A percentile compares a stretch with the other conserved stretches of the same genome.
Conservation (phyloP, 495 filamentous ascomycete genomes). For the Pseudevernia furfuracea region DNA sequence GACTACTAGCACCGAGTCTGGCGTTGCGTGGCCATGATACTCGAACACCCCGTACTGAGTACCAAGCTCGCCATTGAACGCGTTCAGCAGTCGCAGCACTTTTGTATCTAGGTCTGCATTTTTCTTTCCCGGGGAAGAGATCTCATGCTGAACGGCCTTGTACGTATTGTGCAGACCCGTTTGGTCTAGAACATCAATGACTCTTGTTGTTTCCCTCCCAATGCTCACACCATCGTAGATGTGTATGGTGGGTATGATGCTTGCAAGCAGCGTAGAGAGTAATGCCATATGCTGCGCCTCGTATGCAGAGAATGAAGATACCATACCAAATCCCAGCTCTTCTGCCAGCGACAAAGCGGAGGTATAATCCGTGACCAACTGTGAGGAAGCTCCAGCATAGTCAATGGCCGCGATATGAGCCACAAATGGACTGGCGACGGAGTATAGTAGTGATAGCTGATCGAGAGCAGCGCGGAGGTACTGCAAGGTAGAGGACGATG, state of each 20-base stretch:
- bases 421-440: conserved; percentile 82
- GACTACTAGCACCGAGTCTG: conserved; percentile 76
- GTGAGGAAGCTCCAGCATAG: conserved; percentile 57
- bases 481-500: conserved; percentile 70
- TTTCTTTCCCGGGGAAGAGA: conserved; percentile 55
- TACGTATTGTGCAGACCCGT: conserved; percentile 62
- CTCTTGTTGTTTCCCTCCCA: conserved; percentile 73
- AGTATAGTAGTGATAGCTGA: conserved; percentile 82
- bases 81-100: conserved; percentile 62
- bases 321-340: conserved; percentile 78
- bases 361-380: conserved; percentile 80
- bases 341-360: conserved; percentile 76
- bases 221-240: conserved; percentile 87
- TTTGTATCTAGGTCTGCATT: conserved; percentile 67
- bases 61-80: conserved; percentile 87
- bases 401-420: conserved; percentile 92
- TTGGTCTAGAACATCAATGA: conserved; percentile 78
- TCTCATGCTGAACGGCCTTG: conserved; percentile 53
- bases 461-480: conserved; percentile 78
- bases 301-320: conserved; percentile 76
- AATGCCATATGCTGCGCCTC: conserved; percentile 95
- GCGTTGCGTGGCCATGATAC: conserved; percentile 75
- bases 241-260: conserved; percentile 75
- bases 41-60: conserved; percentile 90
- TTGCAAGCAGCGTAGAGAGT: conserved; percentile 75